phyloP scores from a whole-genome alignment of 2,329 filamentous ascomycete species.

The Xylariales sp. region DNA sequence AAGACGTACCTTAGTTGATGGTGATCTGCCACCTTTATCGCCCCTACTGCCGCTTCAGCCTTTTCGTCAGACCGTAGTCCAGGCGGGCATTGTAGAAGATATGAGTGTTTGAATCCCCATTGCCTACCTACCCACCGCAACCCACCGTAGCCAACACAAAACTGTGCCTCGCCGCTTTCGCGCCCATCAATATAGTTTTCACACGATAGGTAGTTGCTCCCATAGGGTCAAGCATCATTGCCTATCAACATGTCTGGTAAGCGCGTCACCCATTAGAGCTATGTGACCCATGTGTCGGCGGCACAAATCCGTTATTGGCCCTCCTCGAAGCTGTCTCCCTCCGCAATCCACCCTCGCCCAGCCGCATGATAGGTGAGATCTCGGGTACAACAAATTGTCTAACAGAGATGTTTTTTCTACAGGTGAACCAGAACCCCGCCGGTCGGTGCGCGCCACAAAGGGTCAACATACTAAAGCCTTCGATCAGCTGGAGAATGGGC shows the following conservation, averaged over 20 bases:
- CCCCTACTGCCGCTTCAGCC: constrained; percentile 29
- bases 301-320: constrained; percentile 15
- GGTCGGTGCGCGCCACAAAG: constrained; percentile 95
- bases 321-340: constrained; percentile 12
- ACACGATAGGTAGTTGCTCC: constrained; percentile 25
- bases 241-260: constrained; percentile 51
- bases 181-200: constrained; percentile 30
- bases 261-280: constrained; percentile 41
- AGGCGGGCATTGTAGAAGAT: constrained; percentile 49
- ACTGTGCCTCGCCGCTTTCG: constrained; percentile 32
- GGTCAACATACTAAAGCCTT: constrained; percentile 92
- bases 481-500: constrained; percentile 75
- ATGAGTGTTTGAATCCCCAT: constrained; percentile 49
- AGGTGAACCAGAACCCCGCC: constrained; percentile 79
- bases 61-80: constrained; percentile 47
- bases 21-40: constrained; percentile 32
- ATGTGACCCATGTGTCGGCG: constrained; percentile 30
- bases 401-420: constrained; percentile 39
- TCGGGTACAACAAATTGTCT: constrained; percentile 34
- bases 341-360: neutral
- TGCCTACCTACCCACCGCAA: constrained; percentile 28
- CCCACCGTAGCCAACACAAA: constrained; percentile 44
- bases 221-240: constrained; percentile 27
- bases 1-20: constrained; percentile 42
- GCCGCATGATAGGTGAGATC: constrained; percentile 16